Base-by-base conservation (phyloP, 2,329 filamentous ascomycete species). In the Aspergillus oerlinghausenensis region DNA sequence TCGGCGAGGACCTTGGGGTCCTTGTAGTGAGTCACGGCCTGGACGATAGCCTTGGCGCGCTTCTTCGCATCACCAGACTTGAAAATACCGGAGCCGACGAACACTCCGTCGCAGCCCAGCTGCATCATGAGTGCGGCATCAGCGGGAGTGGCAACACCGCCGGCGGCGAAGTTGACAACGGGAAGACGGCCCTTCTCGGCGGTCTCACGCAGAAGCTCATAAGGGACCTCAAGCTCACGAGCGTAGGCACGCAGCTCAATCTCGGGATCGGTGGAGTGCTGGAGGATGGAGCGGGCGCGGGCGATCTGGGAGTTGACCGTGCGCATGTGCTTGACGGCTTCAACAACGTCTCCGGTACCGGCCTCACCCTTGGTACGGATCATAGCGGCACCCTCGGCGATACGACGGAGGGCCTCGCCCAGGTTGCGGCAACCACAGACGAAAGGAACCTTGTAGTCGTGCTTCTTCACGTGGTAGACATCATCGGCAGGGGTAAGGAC, bases 71-170 rank as follows among this genome's bases (percentile, higher is more conserved):
- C 88, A 19, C 93, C 93, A 4, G 86, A 90, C 85, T 97, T 97
- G 85, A 99, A 99, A 75, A 97, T 97, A 28, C 94, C 94, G 56
- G 87, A 92, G 28, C 94, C 94, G 38, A 99, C 94, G 72, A 99
- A 99, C 38, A 99, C 94, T 57, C 94, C 94, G 70, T 99, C 94
- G 71, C 94, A 97, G 59, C 94, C 94, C 62, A 99, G 81, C 82
- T 97, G 93, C 94, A 99, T 99, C 93, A 99, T 90, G 79, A 99
- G 81, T 2, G 94, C 94, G 0, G 94, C 94, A 76, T 99, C 94
- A 0, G 94, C 94, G 0, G 94, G 94, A 1, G 94, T 99, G n/a
- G 94, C 94, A n/a, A 99, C 89, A 56, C 94, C 94, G n/a, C 94
- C 94, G 3, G 94, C 94, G 0, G 94, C 94, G 67, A 99, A 97